Percentiles rank a stretch among this genome's conserved stretches.
phyloP scores from a whole-genome alignment of 2,329 filamentous ascomycete species.

The Pestalotiopsis fici region DNA sequence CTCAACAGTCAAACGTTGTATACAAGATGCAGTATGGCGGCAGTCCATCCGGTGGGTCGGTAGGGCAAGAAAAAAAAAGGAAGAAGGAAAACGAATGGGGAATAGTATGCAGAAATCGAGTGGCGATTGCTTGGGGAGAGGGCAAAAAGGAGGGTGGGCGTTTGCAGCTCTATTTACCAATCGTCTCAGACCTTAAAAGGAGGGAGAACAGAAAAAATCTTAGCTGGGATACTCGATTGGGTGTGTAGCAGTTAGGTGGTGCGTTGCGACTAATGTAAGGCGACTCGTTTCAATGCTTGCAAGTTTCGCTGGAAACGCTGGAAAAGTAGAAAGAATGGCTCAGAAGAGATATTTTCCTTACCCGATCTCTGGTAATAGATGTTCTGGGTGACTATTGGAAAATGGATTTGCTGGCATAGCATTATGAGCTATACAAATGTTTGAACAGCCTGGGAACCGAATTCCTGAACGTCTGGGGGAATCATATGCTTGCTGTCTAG shows the following conservation, averaged over 20 bases:
- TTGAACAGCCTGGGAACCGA: neutral
- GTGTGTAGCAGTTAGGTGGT: neutral
- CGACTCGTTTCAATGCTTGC: slow-evolving; percentile 1
- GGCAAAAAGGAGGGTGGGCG: neutral
- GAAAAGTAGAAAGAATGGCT: neutral
- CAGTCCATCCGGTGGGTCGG: neutral
- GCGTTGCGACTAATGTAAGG: neutral
- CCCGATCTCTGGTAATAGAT: neutral
- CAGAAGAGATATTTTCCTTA: neutral
- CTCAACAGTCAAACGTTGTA: neutral
- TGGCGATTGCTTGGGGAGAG: neutral
- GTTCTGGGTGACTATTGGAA: neutral
- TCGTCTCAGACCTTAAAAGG: neutral
- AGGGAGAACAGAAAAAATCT: neutral
- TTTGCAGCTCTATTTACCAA: neutral
- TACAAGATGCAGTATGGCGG: neutral
- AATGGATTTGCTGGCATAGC: too few species aligned
- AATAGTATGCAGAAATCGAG: neutral
- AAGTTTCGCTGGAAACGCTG: neutral
- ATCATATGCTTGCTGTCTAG: too few species aligned
- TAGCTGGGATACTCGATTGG: neutral
- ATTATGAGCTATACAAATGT: neutral
- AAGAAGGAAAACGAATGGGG: neutral
- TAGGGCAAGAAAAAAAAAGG: neutral
- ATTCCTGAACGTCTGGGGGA: too few species aligned